Percentiles rank a stretch among this genome's conserved stretches.
phyloP scores from a whole-genome alignment of 768 basidiomycete species.

The Boletus rubroflammeus region DNA sequence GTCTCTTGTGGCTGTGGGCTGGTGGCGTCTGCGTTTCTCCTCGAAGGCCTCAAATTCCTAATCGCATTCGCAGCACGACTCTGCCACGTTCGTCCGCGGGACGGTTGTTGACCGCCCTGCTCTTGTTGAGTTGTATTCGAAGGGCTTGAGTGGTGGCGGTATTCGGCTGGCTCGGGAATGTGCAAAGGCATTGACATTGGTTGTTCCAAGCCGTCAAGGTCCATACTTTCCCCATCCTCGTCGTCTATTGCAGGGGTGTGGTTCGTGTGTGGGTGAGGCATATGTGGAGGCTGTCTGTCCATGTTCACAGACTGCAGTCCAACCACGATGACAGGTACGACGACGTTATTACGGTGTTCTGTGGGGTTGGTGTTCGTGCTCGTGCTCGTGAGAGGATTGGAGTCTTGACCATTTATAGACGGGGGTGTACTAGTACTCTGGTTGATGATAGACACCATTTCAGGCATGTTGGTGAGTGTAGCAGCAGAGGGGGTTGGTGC shows the following conservation, averaged over 20 bases:
- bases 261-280: slow-evolving; percentile 13
- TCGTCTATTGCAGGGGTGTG: slow-evolving; percentile 15
- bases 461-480: slow-evolving; percentile 16
- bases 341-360: slow-evolving; percentile 39
- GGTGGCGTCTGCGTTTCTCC: slow-evolving; percentile 20
- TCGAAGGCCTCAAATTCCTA: slow-evolving; percentile 48
- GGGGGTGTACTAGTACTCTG: slow-evolving; percentile 4
- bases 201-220: slow-evolving; percentile 24
- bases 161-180: slow-evolving; percentile 25
- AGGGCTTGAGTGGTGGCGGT: slow-evolving; percentile 14
- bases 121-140: slow-evolving; percentile 12
- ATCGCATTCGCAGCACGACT: slow-evolving; percentile 62
- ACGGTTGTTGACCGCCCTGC: slow-evolving; percentile 15
- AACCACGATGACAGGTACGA: slow-evolving; percentile 81
- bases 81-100: slow-evolving; percentile 49
- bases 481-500: slow-evolving; percentile 7
- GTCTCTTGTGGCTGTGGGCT: slow-evolving; percentile 24
- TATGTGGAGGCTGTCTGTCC: slow-evolving; percentile 33
- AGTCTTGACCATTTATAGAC: slow-evolving; percentile 13
- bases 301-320: slow-evolving; percentile 72
- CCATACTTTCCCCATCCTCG: slow-evolving; percentile 28
- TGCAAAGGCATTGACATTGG: slow-evolving; percentile 26
- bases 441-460: slow-evolving; percentile 10
- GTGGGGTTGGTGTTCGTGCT: slow-evolving; percentile 16
- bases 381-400: slow-evolving; percentile 14